Percentiles rank a stretch among this genome's conserved stretches.
These are phyloP conservation scores for Discostella stelligeroides DNA, from an alignment of 108 stramenopile genomes.

Conservation along the genomic window DNA sequence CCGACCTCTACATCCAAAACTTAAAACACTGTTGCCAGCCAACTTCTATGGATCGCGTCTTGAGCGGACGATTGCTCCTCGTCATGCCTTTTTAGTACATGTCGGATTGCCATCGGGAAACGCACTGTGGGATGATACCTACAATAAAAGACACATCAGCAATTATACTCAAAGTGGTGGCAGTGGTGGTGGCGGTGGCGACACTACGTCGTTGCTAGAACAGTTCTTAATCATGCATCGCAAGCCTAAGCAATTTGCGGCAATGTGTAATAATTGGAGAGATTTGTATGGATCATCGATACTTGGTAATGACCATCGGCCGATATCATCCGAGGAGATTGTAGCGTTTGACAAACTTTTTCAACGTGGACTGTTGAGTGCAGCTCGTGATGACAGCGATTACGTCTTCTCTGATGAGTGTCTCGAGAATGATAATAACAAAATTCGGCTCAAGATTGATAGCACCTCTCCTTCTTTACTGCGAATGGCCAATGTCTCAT, in stretches of 20 bases:
- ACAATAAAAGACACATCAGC: constrained; percentile 22
- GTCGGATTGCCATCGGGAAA: constrained; percentile 29
- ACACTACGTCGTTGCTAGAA: constrained; percentile 39
- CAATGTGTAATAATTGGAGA: constrained; percentile 74
- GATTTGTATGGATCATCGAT: constrained; percentile 24
- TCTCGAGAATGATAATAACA: background rate
- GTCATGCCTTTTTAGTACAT: constrained; percentile 79
- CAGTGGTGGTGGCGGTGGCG: background rate
- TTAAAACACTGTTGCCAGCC: constrained; percentile 52
- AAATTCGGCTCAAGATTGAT: constrained; percentile 31
- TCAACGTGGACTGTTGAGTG: constrained; percentile 71
- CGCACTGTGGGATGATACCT: constrained; percentile 48
- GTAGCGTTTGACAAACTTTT: constrained; percentile 77
- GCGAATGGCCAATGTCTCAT: constrained; percentile 59
- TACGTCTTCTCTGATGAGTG: constrained; percentile 3
- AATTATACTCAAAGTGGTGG: constrained; percentile 8
- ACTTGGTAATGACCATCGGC: constrained; percentile 5
- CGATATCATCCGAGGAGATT: constrained; percentile 66
- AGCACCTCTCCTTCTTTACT: constrained; percentile 43
- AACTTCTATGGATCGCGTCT: constrained; percentile 79
- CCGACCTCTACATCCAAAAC: constrained; percentile 15
- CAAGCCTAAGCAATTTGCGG: constrained; percentile 71
- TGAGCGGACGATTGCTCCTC: constrained; percentile 75
- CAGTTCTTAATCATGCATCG: constrained; percentile 69
- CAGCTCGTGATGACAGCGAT: constrained; percentile 66